phyloP scores from a whole-genome alignment of 257 asterid species.

The Ilex asprella region DNA sequence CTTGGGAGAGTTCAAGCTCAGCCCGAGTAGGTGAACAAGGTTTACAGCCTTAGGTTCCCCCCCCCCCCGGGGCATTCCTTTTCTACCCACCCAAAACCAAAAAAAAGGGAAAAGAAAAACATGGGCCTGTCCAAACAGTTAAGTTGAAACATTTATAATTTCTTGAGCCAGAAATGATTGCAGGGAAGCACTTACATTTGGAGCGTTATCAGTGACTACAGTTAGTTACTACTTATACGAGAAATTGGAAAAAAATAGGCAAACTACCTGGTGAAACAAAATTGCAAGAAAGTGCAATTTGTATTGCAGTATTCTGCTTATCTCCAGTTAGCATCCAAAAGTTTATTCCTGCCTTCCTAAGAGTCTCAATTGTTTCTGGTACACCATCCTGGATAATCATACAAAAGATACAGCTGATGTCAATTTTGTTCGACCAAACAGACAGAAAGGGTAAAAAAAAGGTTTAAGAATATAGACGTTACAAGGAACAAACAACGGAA shows the following conservation, averaged over 20 bases:
- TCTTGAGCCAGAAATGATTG: not conserved
- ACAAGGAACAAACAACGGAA: no score
- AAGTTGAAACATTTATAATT: slow-evolving; percentile 5
- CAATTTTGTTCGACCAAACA: no score
- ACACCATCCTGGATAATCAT: slow-evolving; percentile 73
- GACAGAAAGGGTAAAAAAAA: slow-evolving; percentile 7
- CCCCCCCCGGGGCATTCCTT: no score
- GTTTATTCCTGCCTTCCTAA: slow-evolving; percentile 90
- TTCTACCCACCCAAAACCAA: no score
- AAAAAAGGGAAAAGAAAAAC: slow-evolving; percentile 6
- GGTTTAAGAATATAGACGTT: slow-evolving; percentile 9
- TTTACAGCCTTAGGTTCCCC: no score
- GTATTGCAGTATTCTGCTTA: slow-evolving; percentile 92
- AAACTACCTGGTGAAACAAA: slow-evolving; percentile 86
- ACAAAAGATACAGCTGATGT: not conserved
- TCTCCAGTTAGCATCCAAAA: slow-evolving; percentile 99
- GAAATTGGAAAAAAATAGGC: slow-evolving; percentile 2
- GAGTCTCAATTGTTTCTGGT: slow-evolving; percentile 88
- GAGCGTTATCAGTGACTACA: no score
- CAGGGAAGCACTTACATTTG: slow-evolving; percentile 5
- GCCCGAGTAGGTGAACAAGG: no score
- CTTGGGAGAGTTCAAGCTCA: no score
- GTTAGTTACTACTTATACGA: not conserved
- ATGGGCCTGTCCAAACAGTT: not conserved
- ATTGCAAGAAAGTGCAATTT: slow-evolving; percentile 95